Conservation (phyloP, 2,329 filamentous ascomycete species). For the Leptographium lundbergii region DNA sequence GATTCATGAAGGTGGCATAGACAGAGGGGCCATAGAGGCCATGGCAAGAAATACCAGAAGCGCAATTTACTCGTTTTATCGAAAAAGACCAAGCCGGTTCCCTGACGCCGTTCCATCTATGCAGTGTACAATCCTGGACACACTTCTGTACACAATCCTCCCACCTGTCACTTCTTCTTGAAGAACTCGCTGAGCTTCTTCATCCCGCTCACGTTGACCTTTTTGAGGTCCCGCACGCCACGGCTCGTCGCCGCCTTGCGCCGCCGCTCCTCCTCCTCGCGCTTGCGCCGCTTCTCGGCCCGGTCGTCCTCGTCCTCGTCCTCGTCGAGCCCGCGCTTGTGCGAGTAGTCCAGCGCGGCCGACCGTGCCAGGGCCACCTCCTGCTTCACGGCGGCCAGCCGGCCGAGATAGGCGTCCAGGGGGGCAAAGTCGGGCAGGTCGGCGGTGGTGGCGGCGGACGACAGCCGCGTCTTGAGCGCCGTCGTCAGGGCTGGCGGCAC, state of each 20-base stretch:
- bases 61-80: too few species aligned
- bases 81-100: neutral
- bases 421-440: constrained; percentile 50
- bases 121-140: too few species aligned
- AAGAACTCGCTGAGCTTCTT: constrained; percentile 96
- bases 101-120: neutral
- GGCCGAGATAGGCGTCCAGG: constrained; percentile 55
- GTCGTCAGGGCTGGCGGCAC: constrained; percentile 32
- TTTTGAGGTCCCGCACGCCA: constrained; percentile 69
- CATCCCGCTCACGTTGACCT: constrained; percentile 87
- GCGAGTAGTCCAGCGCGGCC: constrained; percentile 50
- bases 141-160: neutral
- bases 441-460: neutral
- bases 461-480: constrained; percentile 22
- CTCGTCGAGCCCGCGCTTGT: constrained; percentile 48
- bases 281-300: constrained; percentile 70
- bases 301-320: constrained; percentile 55
- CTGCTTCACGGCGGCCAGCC: constrained; percentile 53
- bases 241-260: constrained; percentile 65
- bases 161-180: constrained; percentile 43
- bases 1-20: neutral
- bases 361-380: constrained; percentile 60
- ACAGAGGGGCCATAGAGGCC: neutral
- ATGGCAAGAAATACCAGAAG: too few species aligned
- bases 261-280: constrained; percentile 80